Base-by-base conservation (phyloP, 176 grass and related monocot species). In the Hordeum vulgare region DNA sequence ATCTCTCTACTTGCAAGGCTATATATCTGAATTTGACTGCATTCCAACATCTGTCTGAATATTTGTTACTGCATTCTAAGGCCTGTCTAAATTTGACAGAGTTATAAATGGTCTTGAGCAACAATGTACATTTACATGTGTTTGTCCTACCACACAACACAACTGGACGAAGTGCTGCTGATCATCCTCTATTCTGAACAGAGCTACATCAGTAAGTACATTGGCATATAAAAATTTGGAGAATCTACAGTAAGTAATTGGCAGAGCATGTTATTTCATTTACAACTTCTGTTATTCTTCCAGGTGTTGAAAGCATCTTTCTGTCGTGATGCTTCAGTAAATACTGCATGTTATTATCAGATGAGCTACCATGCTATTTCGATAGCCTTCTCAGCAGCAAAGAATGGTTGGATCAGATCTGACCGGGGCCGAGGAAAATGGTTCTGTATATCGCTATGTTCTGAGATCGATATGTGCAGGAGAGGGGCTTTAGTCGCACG, bases 231-330 rank as follows among this genome's bases (percentile, higher is more conserved):
- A 20, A 78, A 65, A 25, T 67, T 66, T 72, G 5, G 44, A 81
- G 28, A 75, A 80, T 83, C 79, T 90, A 86, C 44, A 83, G 35
- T 59, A 79, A 83, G 34, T 58, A 78, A 39, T 60, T 49, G n/a
- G 28, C 47, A 74, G 37, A 40, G 18, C 35, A 35, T 47, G 66
- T 40, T 86, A 65, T 86, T 79, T 73, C 66, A 66, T 86, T 51
- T 86, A 90, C 88, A 78, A 1, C 65, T 67, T 66, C 37, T 76
- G 58, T 41, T 74, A 58, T 90, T 90, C 47, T 77, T 72, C 13
- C 21, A 17, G 35, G 20, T 54, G 41, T 78, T 61, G 54, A 8
- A 29, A 41, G 41, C 28, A 71, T 86, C 25, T 36, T 66, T 56
- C 17, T 56, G 23, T 74, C 79, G 66, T 79, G 66, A 28, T 86